phyloP scores from a whole-genome alignment of 306 rosid genomes.

The Vigna mungo region DNA sequence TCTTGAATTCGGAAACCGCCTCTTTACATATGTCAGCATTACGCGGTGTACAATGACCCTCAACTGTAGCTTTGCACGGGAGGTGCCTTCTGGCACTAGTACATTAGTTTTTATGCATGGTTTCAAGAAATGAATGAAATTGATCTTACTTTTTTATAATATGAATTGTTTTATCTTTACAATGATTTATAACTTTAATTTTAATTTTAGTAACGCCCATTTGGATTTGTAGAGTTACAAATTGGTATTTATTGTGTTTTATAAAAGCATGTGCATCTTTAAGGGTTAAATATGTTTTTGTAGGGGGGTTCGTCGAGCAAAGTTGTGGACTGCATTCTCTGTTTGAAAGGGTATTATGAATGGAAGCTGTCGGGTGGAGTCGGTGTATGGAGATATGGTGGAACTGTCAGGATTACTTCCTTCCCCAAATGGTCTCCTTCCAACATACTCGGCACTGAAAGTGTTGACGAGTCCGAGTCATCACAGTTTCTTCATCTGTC shows the following conservation, averaged over 20 bases:
- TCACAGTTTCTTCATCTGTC: slow-evolving; percentile 81
- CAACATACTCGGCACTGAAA: slow-evolving; percentile 63
- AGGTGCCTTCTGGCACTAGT: no score
- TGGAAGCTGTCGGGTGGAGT: slow-evolving; percentile 93
- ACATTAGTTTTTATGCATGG: no score
- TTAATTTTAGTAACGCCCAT: no score
- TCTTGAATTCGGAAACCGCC: neutral
- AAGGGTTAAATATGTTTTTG: neutral
- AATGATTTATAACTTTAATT: no score
- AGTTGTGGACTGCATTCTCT: slow-evolving; percentile 97
- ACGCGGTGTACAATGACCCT: no score
- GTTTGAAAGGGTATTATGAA: slow-evolving; percentile 91
- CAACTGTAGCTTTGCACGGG: no score
- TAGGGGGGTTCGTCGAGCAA: slow-evolving; percentile 91
- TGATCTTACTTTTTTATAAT: no score
- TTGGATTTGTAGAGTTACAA: no score
- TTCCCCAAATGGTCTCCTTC: slow-evolving; percentile 70
- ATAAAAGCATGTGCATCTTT: neutral
- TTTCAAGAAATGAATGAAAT: no score
- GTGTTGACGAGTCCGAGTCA: slow-evolving; percentile 79
- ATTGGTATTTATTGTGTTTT: no score
- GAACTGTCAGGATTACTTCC: slow-evolving; percentile 87
- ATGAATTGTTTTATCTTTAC: no score
- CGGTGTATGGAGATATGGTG: slow-evolving; percentile 99
- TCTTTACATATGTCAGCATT: neutral